phyloP scores from a whole-genome alignment of 306 rosid species.

The Adenanthera pavonina region DNA sequence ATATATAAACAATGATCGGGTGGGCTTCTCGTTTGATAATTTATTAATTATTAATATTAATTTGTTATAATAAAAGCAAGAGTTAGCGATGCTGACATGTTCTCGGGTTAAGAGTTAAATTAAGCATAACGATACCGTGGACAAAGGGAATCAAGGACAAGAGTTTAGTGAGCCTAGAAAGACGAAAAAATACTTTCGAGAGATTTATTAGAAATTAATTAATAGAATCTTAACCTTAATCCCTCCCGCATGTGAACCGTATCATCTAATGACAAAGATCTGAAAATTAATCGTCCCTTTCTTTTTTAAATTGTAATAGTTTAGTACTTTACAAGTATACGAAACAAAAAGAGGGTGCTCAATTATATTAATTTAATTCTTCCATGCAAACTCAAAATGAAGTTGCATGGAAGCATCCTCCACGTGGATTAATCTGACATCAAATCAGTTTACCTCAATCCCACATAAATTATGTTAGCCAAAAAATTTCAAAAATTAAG shows the following conservation, averaged over 20 bases:
- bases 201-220: neutral
- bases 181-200: neutral
- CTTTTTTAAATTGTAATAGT: neutral
- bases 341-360: neutral
- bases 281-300: neutral
- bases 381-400: neutral
- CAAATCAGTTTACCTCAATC: no score
- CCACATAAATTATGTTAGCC: no score
- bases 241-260: conserved; percentile 15
- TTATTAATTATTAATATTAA: neutral
- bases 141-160: neutral
- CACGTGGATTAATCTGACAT: neutral
- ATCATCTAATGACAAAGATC: conserved; percentile 33
- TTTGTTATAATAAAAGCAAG: neutral
- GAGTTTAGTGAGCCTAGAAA: neutral
- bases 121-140: neutral
- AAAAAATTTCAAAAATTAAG: no score
- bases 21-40: neutral
- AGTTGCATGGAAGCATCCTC: neutral
- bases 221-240: conserved; percentile 11
- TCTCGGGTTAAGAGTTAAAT: neutral
- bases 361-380: neutral
- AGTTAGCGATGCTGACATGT: neutral
- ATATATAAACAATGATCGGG: neutral
- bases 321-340: neutral